Evolutionary conservation across 2,329 filamentous ascomycete genomes (phyloP).

Genomic region (Fusarium nodosum): DNA sequence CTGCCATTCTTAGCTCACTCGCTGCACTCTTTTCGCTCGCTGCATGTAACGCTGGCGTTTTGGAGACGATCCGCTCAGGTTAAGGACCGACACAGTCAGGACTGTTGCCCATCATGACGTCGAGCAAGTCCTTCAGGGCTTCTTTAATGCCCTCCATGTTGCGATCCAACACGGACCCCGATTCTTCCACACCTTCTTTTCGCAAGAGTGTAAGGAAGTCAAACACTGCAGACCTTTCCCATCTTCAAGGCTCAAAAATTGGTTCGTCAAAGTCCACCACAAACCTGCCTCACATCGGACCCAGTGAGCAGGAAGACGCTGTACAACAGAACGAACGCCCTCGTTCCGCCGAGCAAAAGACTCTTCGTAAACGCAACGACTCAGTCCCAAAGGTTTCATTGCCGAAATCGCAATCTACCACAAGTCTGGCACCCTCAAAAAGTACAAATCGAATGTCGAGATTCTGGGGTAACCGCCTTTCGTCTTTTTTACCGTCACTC

Average conservation of each 20-base stretch:
- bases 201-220: constrained; percentile 48
- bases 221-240: constrained; percentile 45
- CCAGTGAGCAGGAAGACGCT: constrained; percentile 33
- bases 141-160: constrained; percentile 56
- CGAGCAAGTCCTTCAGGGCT: constrained; percentile 61
- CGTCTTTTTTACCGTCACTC: constrained; percentile 57
- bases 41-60: constrained; percentile 52
- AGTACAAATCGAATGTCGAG: constrained; percentile 51
- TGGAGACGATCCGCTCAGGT: constrained; percentile 20
- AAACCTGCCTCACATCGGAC: constrained; percentile 30
- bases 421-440: constrained; percentile 32
- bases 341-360: constrained; percentile 41
- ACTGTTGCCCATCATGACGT: constrained; percentile 58
- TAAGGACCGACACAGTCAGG: constrained; percentile 14
- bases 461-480: constrained; percentile 56
- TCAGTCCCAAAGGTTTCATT: constrained; percentile 25
- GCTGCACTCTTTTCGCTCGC: constrained; percentile 36
- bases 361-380: constrained; percentile 39
- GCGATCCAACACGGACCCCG: constrained; percentile 51
- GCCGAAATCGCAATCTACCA: constrained; percentile 41
- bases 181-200: constrained; percentile 41
- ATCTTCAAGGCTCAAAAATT: constrained; percentile 39
- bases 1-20: constrained; percentile 46
- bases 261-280: constrained; percentile 35
- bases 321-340: constrained; percentile 40